A percentile compares a stretch with the other conserved stretches of the same genome.
Evolutionary conservation across 106 monocot genomes (phyloP).

Genomic region (Dactylorhiza incarnata): DNA sequence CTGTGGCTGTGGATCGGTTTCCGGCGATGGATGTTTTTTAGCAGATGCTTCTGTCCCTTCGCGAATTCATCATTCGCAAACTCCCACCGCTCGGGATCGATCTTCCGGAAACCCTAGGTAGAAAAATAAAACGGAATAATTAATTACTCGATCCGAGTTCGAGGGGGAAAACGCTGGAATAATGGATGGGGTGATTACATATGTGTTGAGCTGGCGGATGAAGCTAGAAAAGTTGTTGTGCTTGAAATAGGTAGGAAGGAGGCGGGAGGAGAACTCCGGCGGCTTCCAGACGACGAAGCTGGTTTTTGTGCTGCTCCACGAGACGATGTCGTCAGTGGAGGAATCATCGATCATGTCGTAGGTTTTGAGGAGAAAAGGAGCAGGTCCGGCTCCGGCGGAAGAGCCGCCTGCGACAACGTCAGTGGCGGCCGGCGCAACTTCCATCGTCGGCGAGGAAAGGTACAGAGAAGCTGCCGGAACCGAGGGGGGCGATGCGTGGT

Average conservation of each 20-base stretch:
- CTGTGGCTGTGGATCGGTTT: conserved; percentile 97
- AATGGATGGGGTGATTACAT: conserved; percentile 28
- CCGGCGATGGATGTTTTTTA: conserved; percentile 83
- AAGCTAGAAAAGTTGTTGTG: conserved; percentile 99
- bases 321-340: conserved; percentile 72
- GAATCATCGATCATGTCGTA: conserved; percentile 95
- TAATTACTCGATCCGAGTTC: background rate
- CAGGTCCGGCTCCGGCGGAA: conserved; percentile 33
- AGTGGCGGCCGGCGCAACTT: background rate
- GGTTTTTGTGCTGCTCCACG: conserved; percentile 45
- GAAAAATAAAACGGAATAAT: background rate
- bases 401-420: background rate
- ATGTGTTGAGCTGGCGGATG: conserved; percentile 98
- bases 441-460: background rate
- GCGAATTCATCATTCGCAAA: conserved; percentile 75
- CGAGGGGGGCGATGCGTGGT: background rate
- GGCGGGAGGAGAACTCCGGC: conserved; percentile 69
- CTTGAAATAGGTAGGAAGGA: conserved; percentile 92
- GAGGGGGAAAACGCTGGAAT: background rate
- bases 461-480: background rate
- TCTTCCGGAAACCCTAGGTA: conserved; percentile 80
- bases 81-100: conserved; percentile 89
- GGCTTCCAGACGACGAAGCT: conserved; percentile 96
- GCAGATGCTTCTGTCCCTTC: conserved; percentile 64
- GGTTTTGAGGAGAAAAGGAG: conserved; percentile 89